Conservation (phyloP, 2,329 filamentous ascomycete species). For the Penicillium sumatraense region DNA sequence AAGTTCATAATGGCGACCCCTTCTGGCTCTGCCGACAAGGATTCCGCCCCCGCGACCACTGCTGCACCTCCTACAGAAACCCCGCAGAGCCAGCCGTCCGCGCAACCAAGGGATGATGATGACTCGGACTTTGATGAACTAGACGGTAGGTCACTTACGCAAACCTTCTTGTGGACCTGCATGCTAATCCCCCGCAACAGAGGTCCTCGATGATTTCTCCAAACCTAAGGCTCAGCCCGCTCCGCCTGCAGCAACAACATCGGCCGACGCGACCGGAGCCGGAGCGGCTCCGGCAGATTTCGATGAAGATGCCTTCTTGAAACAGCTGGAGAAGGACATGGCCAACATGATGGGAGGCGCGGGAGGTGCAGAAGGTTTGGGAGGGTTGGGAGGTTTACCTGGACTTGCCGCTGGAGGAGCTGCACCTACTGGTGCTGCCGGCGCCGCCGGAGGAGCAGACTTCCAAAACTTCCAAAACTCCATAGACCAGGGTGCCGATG, state of each 20-base stretch:
- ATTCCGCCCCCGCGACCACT: slow-evolving; percentile 4
- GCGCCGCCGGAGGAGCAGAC: slow-evolving; percentile 23
- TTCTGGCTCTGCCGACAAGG: slow-evolving; percentile 3
- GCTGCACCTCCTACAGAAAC: slow-evolving; percentile 5
- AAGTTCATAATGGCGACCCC: slow-evolving; percentile 1
- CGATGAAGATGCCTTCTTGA: slow-evolving; percentile 65
- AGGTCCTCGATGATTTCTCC: slow-evolving; percentile 91
- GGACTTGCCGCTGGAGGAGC: not conserved
- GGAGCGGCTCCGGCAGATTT: slow-evolving; percentile 24
- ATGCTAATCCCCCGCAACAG: slow-evolving; percentile 50
- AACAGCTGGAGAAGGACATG: slow-evolving; percentile 89
- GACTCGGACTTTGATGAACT: slow-evolving; percentile 96
- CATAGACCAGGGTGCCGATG: slow-evolving; percentile 39
- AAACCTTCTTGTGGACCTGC: not conserved
- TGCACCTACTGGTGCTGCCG: slow-evolving; percentile 19
- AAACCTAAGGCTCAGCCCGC: slow-evolving; percentile 52
- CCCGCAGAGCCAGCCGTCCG: slow-evolving; percentile 8
- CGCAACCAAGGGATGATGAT: slow-evolving; percentile 58
- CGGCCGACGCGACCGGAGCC: slow-evolving; percentile 24
- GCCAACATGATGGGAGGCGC: slow-evolving; percentile 69
- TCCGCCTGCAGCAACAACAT: slow-evolving; percentile 19
- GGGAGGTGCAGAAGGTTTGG: slow-evolving; percentile 54
- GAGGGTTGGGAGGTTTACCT: slow-evolving; percentile 35
- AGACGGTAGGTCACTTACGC: slow-evolving; percentile 64
- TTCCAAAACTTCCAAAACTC: slow-evolving; percentile 28